Evolutionary conservation across 192 early-diverging fungal genomes (phyloP).

Genomic region (Backusella australiensis): DNA sequence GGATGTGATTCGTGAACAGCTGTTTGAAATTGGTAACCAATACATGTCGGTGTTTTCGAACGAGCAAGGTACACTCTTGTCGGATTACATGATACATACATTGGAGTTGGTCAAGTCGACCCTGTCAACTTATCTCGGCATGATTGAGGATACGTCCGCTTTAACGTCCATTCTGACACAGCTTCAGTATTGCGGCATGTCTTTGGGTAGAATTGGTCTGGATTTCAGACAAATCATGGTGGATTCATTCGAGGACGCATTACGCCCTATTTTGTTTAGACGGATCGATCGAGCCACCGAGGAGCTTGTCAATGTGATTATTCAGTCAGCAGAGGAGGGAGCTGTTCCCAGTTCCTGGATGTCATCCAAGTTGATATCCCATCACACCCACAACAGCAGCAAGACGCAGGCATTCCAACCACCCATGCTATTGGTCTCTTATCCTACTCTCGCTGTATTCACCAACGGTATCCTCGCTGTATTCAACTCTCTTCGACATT

Average conservation of each 20-base stretch:
- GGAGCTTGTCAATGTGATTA: slow-evolving; percentile 44
- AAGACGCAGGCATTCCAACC: slow-evolving; percentile 42
- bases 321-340: slow-evolving; percentile 33
- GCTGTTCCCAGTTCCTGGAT: slow-evolving; percentile 46
- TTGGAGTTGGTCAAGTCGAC: slow-evolving; percentile 41
- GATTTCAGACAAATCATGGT: slow-evolving; percentile 69
- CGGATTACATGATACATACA: slow-evolving; percentile 61
- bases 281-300: slow-evolving; percentile 47
- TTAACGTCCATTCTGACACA: slow-evolving; percentile 68
- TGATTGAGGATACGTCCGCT: slow-evolving; percentile 59
- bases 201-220: slow-evolving; percentile 71
- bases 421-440: slow-evolving; percentile 53
- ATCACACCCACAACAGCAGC: background rate
- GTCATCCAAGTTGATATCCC: slow-evolving; percentile 20
- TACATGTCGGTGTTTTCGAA: slow-evolving; percentile 72
- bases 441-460: slow-evolving; percentile 64
- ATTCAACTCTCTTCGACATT: slow-evolving; percentile 63
- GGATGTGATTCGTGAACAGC: slow-evolving; percentile 74
- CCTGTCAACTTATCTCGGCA: slow-evolving; percentile 46
- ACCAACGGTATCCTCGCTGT: slow-evolving; percentile 61
- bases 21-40: slow-evolving; percentile 82
- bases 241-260: slow-evolving; percentile 58
- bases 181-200: slow-evolving; percentile 80
- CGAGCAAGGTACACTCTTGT: slow-evolving; percentile 45
- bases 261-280: slow-evolving; percentile 50